A percentile compares a stretch with the other conserved stretches of the same genome.
phyloP scores from a whole-genome alignment of 352 stramenopile genomes.

The Aphanomyces stellatus region DNA sequence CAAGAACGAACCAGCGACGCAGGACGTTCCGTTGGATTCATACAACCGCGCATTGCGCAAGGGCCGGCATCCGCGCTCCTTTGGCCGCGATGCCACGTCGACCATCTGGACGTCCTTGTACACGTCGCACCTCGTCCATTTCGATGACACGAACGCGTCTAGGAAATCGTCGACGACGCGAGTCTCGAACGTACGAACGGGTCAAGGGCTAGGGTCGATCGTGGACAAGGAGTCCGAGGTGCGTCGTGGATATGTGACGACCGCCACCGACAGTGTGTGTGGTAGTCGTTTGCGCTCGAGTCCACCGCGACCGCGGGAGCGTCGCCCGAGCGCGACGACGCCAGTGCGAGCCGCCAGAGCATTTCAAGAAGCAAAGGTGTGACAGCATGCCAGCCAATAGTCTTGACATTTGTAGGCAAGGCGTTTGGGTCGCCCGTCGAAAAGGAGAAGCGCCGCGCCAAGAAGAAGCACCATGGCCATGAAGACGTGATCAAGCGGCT shows the following conservation, averaged over 20 bases:
- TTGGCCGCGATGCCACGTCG: conserved; percentile 1
- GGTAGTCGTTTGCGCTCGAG: too few relatives aligned
- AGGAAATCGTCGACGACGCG: conserved; percentile 9
- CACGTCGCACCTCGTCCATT: neutral
- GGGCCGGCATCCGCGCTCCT: conserved; percentile 6
- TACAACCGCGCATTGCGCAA: conserved; percentile 3
- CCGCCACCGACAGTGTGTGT: too few relatives aligned
- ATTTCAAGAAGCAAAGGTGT: neutral
- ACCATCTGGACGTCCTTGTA: conserved; percentile 5
- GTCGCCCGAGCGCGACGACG: neutral
- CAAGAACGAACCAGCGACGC: neutral
- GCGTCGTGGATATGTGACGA: too few relatives aligned
- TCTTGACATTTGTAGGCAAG: neutral
- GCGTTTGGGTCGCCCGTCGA: neutral
- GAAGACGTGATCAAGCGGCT: conserved; percentile 2
- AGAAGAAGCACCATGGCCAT: conserved; percentile 9
- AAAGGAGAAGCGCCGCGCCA: neutral
- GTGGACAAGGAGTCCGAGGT: conserved; percentile 9
- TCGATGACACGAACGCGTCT: neutral
- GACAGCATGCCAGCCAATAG: too few relatives aligned
- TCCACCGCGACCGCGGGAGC: neutral
- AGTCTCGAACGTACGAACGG: neutral
- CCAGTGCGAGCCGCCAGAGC: neutral
- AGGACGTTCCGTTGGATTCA: neutral
- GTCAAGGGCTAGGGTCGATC: conserved; percentile 8